Evolutionary conservation across 75 land plant species (phyloP), one percentile per base, ranked within the genome.

Genomic region (Picea sitchensis): DNA sequence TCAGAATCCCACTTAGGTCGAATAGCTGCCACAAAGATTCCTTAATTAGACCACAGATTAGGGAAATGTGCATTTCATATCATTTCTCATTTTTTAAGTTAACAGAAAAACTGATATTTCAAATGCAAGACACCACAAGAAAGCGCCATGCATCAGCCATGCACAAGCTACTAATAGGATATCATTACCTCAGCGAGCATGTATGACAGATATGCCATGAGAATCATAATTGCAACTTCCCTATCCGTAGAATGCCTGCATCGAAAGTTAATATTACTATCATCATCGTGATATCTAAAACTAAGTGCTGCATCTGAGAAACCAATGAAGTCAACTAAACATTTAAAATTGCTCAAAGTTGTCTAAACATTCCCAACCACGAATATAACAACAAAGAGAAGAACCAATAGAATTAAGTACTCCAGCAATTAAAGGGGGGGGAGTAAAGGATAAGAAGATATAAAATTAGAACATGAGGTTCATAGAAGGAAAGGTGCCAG

Each of bases 161-260:
- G 77, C 20, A 5, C 57, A 72, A 26, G 58, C 12, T 31, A 3
- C 56, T 15, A 5, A 76, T 36, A 38, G 34, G 41, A 81, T 21
- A 26, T 62, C 5, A 4, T 17, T 78, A 85, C 84, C 81, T 85
- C 87, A 32, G 87, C 87, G 15, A 85, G 58, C 80, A 82, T 82
- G 64, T 85, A 85, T 17, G 87, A 85, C 8, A 85, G 78, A 76
- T 85, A 85, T 13, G 87, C 81, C 84, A 85, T 75, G 20, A 85
- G 77, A 2, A 81, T 26, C 87, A 85, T 85, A 59, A 85, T 75
- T 79, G 87, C 87, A 82, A 85, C 72, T 68, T 85, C 87, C 41
- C 87, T 64, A 59, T 82, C 77, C 15, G 87, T 85, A 17, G 87
- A 85, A 74, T 85, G 87, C 75, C 87, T 84, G 57, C 26, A 75